Base-by-base conservation (phyloP, 2,329 filamentous ascomycete species). In the Aspergillus luchuensis region DNA sequence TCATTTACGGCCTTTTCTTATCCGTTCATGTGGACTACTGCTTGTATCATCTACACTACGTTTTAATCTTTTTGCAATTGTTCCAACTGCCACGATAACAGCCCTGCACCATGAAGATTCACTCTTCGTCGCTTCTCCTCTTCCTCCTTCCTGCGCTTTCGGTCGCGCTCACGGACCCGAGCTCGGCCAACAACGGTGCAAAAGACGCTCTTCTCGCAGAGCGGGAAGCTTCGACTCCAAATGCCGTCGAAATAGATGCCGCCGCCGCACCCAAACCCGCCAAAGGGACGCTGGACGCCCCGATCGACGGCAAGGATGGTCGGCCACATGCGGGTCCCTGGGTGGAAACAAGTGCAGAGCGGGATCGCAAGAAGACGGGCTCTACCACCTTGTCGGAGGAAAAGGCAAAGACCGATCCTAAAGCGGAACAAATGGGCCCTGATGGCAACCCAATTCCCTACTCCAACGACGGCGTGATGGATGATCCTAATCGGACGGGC, bases 251-350 rank as follows among this genome's bases (percentile, higher is more conserved):
- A 61, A 33, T 63, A 28, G 64, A 69, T 41, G 62, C 51, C 13
- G 51, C 66, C 15, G 50, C 59, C 17, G 60, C 62, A n/a, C 62
- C 67, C 19, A 66, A 70, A 43, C 65, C 64, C n/a, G 66, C 66
- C 2, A 78, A 81, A 66, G 87, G 86, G 56, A 88, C 87, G 55
- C 92, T 92, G 74, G 89, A 95, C 80, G 91, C 91, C 58, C 94
- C 94, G 0, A 89, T 97, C 19, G 95, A 98, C 74, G 93, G 93
- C 49, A 89, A 90, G 69, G 95, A 98, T 79, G 95, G 95, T 51
- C 95, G 93, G 79, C 95, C 95, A 50, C 94, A 97, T 73, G 87
- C 89, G 19, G 95, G 95, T 1, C 95, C 95, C 2, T 88, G 85
- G 71, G 79, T 83, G 49, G 81, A 82, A 64, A 81, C 80, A 5